Percentiles rank a stretch among this genome's conserved stretches.
These are phyloP conservation scores for Chaetomiaceae sp. DNA, from an alignment of 2,329 filamentous ascomycete genomes.

Conservation along the genomic window DNA sequence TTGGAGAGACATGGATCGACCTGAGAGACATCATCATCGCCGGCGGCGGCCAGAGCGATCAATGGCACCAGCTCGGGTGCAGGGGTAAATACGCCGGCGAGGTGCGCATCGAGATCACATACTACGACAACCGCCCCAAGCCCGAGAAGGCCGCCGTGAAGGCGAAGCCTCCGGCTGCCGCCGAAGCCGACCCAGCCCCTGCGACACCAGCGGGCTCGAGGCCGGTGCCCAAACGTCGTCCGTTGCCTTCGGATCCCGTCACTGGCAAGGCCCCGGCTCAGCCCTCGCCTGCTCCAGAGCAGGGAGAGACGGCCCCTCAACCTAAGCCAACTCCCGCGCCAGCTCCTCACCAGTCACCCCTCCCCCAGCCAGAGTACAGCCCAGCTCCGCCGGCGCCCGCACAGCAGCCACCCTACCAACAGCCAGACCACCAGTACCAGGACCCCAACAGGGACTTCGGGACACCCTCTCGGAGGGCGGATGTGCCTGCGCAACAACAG, in stretches of 20 bases:
- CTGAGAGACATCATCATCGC: conserved; percentile 73
- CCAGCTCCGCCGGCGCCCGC: conserved; percentile 34
- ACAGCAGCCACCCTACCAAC: conserved; percentile 23
- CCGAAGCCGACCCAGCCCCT: conserved; percentile 29
- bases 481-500: conserved; percentile 27
- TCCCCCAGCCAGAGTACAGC: conserved; percentile 43
- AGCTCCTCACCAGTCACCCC: conserved; percentile 40
- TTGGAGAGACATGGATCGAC: conserved; percentile 89
- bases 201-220: conserved; percentile 37
- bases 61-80: conserved; percentile 84
- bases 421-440: conserved; percentile 17
- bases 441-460: conserved; percentile 18
- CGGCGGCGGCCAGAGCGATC: conserved; percentile 88
- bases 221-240: conserved; percentile 72
- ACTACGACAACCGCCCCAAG: conserved; percentile 85
- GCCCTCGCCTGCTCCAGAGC: conserved; percentile 38
- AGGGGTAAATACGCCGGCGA: conserved; percentile 95
- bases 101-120: conserved; percentile 91
- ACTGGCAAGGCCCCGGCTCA: conserved; percentile 46
- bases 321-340: conserved; percentile 37
- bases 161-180: conserved; percentile 37
- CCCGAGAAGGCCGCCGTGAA: conserved; percentile 63
- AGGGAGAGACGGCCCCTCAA: conserved; percentile 44
- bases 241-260: conserved; percentile 74
- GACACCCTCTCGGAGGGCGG: conserved; percentile 14